phyloP scores from a whole-genome alignment of 2,329 filamentous ascomycete species.

The Curvularia eragrostidis region DNA sequence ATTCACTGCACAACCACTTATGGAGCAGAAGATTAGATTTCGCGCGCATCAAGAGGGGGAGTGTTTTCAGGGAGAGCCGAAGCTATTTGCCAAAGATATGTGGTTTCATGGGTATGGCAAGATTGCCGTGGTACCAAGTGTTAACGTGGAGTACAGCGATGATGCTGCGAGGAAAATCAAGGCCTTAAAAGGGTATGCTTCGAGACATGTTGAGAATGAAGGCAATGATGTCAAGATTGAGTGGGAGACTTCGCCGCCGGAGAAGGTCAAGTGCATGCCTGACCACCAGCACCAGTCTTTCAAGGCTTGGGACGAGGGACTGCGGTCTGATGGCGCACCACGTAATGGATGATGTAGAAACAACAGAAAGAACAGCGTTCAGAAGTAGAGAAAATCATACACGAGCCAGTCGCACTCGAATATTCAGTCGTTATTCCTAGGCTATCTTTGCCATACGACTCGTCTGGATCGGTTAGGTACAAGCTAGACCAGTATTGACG shows the following conservation, averaged over 20 bases:
- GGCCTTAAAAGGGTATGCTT: conserved; percentile 58
- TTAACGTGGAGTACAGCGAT: conserved; percentile 64
- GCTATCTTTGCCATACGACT: background rate
- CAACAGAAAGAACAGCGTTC: background rate
- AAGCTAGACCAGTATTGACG: background rate
- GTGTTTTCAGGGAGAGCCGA: conserved; percentile 63
- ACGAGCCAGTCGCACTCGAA: background rate
- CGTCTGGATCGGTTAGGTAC: background rate
- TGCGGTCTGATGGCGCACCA: background rate
- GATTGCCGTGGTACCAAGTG: conserved; percentile 63
- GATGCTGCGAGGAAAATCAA: conserved; percentile 57
- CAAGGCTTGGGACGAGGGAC: conserved; percentile 19
- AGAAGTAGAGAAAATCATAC: background rate
- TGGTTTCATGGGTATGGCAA: conserved; percentile 52
- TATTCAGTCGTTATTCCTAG: background rate
- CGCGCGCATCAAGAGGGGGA: conserved; percentile 52
- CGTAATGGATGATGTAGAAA: background rate
- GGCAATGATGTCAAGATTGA: conserved; percentile 47
- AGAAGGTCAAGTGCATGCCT: conserved; percentile 58
- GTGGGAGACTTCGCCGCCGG: conserved; percentile 56
- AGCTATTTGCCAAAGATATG: conserved; percentile 64
- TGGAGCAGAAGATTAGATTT: conserved; percentile 56
- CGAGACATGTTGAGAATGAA: conserved; percentile 43
- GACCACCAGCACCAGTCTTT: conserved; percentile 22
- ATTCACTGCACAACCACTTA: conserved; percentile 58